Percentiles rank a stretch among this genome's conserved stretches.
phyloP scores from a whole-genome alignment of 257 asterid genomes.

The Forsythia suspensa region DNA sequence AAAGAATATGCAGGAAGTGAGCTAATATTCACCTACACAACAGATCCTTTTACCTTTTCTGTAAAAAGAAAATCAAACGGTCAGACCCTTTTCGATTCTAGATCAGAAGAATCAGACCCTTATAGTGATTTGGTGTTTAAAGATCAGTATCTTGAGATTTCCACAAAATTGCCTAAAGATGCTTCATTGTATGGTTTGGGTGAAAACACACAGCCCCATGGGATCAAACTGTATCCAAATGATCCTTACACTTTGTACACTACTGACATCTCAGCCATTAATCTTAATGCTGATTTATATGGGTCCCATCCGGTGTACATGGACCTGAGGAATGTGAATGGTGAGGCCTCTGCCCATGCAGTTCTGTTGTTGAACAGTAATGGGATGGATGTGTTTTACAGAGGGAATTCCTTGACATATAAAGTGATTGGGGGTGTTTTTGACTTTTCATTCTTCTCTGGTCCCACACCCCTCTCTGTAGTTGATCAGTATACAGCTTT shows the following conservation, averaged over 20 bases:
- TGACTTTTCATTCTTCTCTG: conserved; percentile 91
- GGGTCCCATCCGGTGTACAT: conserved; percentile 97
- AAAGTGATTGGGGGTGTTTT: conserved; percentile 93
- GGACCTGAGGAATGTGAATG: conserved; percentile 73
- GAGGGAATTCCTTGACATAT: conserved; percentile 76
- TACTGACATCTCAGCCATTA: conserved; percentile 75
- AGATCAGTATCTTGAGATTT: conserved; percentile 87
- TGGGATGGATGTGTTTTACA: conserved; percentile 94
- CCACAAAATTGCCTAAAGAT: conserved; percentile 72
- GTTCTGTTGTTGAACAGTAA: conserved; percentile 84
- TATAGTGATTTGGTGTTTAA: conserved; percentile 64
- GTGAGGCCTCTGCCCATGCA: conserved; percentile 69
- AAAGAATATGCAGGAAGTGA: conserved; percentile 55
- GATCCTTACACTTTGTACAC: conserved; percentile 84
- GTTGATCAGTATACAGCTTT: conserved; percentile 85
- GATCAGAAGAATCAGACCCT: conserved; percentile 55
- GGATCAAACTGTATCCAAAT: conserved; percentile 70
- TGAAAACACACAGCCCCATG: conserved; percentile 86
- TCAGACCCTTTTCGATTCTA: conserved; percentile 67
- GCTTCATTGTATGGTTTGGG: conserved; percentile 91
- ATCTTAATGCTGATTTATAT: conserved; percentile 74
- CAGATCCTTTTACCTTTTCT: conserved; percentile 82
- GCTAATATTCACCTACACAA: conserved; percentile 56
- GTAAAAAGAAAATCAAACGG: conserved; percentile 78
- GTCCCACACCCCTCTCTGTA: conserved; percentile 80